Conservation (phyloP, 331 rosid species). For the Ulmus americana region DNA sequence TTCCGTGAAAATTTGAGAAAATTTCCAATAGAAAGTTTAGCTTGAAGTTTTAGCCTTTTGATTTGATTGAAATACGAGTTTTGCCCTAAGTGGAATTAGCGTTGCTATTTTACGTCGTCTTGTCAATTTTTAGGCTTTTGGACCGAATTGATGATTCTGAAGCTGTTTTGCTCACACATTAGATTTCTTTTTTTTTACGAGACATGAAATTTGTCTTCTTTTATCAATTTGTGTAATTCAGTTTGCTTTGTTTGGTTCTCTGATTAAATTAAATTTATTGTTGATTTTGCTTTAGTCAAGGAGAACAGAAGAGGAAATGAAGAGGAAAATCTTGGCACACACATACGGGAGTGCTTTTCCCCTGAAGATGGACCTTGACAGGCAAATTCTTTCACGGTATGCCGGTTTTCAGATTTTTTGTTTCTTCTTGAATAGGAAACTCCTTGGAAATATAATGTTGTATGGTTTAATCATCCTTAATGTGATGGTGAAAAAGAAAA, state of each 20-base stretch:
- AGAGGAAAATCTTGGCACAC: conserved; percentile 46
- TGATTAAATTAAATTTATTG: neutral
- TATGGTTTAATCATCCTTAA: no score
- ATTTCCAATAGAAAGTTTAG: neutral
- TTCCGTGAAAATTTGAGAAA: conserved; percentile 1
- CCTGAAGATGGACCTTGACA: conserved; percentile 69
- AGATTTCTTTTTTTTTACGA: neutral
- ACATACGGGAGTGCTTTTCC: conserved; percentile 71
- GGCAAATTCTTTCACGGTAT: conserved; percentile 71
- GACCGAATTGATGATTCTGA: neutral
- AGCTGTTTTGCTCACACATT: neutral
- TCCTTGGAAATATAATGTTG: no score
- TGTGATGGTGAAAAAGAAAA: no score
- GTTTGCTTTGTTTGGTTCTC: neutral
- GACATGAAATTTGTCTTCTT: neutral
- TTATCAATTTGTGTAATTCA: neutral
- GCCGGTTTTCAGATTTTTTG: neutral
- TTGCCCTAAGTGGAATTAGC: neutral
- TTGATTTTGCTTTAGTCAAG: conserved; percentile 32
- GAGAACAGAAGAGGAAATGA: conserved; percentile 42
- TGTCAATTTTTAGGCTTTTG: neutral
- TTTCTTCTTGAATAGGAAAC: neutral
- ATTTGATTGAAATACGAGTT: neutral
- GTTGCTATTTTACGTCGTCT: neutral
- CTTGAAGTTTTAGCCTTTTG: neutral